These are phyloP conservation scores for Bipolaris oryzae DNA, from an alignment of 2,329 filamentous ascomycete species.

Conservation along the genomic window DNA sequence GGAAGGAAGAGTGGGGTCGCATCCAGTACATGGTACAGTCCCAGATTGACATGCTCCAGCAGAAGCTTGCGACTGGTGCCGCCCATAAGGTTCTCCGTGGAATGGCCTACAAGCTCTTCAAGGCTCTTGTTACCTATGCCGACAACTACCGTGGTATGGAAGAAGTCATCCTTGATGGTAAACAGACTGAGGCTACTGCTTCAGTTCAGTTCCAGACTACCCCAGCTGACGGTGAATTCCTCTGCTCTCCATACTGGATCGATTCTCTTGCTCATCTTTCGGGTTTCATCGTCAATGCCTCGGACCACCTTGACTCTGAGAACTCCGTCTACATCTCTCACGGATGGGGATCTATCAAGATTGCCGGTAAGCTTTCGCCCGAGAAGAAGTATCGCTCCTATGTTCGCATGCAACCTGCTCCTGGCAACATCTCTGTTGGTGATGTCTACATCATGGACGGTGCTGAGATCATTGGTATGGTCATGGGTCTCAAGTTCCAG, in stretches of 20 bases:
- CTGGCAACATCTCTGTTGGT: slow-evolving; percentile 62
- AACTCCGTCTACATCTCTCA: slow-evolving; percentile 67
- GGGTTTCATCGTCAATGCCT: slow-evolving; percentile 66
- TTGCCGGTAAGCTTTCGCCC: slow-evolving; percentile 58
- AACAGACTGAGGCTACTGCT: slow-evolving; percentile 62
- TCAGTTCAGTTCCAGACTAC: slow-evolving; percentile 61
- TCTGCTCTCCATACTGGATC: slow-evolving; percentile 65
- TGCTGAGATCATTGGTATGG: slow-evolving; percentile 63
- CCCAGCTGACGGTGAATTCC: slow-evolving; percentile 61
- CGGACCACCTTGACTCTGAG: slow-evolving; percentile 63
- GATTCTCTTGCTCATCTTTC: slow-evolving; percentile 64
- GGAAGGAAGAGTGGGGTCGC: slow-evolving; percentile 70
- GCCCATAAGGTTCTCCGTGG: slow-evolving; percentile 76
- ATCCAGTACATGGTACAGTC: slow-evolving; percentile 64
- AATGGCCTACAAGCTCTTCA: slow-evolving; percentile 78
- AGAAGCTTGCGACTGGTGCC: slow-evolving; percentile 67
- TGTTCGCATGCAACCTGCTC: slow-evolving; percentile 65
- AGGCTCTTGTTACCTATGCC: slow-evolving; percentile 63
- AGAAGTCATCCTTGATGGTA: slow-evolving; percentile 63
- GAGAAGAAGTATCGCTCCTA: slow-evolving; percentile 64
- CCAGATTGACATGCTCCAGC: slow-evolving; percentile 68
- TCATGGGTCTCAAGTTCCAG: slow-evolving; percentile 69
- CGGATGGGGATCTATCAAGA: slow-evolving; percentile 66
- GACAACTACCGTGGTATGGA: slow-evolving; percentile 64
- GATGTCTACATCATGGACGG: slow-evolving; percentile 67